Evolutionary conservation across 805 yeast genomes (phyloP).

Genomic region (Yamadazyma insecticola): DNA sequence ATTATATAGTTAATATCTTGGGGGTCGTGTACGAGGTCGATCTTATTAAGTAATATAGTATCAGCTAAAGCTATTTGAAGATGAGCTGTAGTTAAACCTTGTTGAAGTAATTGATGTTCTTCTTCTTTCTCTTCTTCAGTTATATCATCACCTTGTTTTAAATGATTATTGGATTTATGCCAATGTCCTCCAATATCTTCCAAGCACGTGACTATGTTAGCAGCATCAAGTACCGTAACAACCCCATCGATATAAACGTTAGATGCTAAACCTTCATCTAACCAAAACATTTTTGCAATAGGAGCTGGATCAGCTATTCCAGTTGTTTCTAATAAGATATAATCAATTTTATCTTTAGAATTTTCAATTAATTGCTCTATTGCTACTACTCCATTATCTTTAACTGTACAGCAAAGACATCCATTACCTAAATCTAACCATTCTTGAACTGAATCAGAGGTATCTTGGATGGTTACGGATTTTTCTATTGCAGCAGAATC

Average conservation of each 20-base stretch:
- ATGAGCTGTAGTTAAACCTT: slow-evolving; percentile 73
- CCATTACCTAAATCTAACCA: slow-evolving; percentile 98
- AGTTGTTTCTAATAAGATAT: slow-evolving; percentile 89
- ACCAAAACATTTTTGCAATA: slow-evolving; percentile 95
- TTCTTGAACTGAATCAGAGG: slow-evolving; percentile 61
- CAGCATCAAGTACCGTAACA: slow-evolving; percentile 78
- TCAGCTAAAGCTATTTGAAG: slow-evolving; percentile 91
- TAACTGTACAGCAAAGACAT: slow-evolving; percentile 93
- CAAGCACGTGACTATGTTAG: slow-evolving; percentile 59
- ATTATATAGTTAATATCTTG: slow-evolving; percentile 25
- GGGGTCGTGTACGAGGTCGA: slow-evolving; percentile 42
- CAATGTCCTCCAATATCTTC: slow-evolving; percentile 72
- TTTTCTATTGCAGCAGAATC: slow-evolving; percentile 88
- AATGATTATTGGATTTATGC: slow-evolving; percentile 42
- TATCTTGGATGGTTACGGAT: slow-evolving; percentile 64
- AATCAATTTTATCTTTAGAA: slow-evolving; percentile 72
- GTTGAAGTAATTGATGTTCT: slow-evolving; percentile 24
- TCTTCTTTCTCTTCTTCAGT: slow-evolving; percentile 26
- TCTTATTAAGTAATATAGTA: slow-evolving; percentile 71
- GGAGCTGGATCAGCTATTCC: slow-evolving; percentile 99
- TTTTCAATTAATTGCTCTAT: slow-evolving; percentile 80
- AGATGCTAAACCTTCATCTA: slow-evolving; percentile 82
- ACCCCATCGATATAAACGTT: slow-evolving; percentile 89
- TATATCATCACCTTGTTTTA: slow-evolving; percentile 14
- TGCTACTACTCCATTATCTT: slow-evolving; percentile 91